Evolutionary conservation across 2,329 filamentous ascomycete species (phyloP).

Genomic region (Cryphonectria nitschkei): DNA sequence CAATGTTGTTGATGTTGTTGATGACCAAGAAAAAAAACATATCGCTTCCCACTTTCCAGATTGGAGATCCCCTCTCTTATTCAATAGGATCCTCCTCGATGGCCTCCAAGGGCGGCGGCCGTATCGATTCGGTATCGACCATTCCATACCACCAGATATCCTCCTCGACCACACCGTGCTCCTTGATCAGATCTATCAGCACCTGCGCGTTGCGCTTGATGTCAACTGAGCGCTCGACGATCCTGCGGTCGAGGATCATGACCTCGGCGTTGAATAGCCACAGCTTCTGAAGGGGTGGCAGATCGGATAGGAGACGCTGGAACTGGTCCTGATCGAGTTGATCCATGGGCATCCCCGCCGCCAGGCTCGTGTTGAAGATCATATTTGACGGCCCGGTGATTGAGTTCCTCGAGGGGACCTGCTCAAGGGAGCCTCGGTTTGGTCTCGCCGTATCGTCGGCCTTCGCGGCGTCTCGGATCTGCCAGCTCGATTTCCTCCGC

Average conservation of each 20-base stretch:
- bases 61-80: slow-evolving; percentile 25
- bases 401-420: slow-evolving; percentile 28
- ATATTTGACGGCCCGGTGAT: slow-evolving; percentile 42
- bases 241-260: slow-evolving; percentile 60
- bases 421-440: slow-evolving; percentile 24
- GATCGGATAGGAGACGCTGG: slow-evolving; percentile 54
- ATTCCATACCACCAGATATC: slow-evolving; percentile 67
- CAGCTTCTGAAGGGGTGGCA: slow-evolving; percentile 62
- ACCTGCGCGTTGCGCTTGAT: slow-evolving; percentile 67
- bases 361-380: slow-evolving; percentile 62
- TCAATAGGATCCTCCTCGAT: slow-evolving; percentile 57
- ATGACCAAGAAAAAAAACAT: not conserved
- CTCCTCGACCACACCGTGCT: slow-evolving; percentile 61
- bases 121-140: slow-evolving; percentile 56
- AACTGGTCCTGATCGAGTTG: slow-evolving; percentile 55
- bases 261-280: slow-evolving; percentile 68
- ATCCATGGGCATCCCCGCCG: slow-evolving; percentile 66
- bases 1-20: slow-evolving; percentile 22
- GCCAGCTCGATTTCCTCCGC: slow-evolving; percentile 59
- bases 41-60: not conserved
- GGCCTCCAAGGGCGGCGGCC: slow-evolving; percentile 54
- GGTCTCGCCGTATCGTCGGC: slow-evolving; percentile 20
- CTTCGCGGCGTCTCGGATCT: slow-evolving; percentile 39
- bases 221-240: slow-evolving; percentile 61
- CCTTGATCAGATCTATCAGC: slow-evolving; percentile 66